Conservation (phyloP, 176 grass and related monocot species). For the Zoysia japonica region DNA sequence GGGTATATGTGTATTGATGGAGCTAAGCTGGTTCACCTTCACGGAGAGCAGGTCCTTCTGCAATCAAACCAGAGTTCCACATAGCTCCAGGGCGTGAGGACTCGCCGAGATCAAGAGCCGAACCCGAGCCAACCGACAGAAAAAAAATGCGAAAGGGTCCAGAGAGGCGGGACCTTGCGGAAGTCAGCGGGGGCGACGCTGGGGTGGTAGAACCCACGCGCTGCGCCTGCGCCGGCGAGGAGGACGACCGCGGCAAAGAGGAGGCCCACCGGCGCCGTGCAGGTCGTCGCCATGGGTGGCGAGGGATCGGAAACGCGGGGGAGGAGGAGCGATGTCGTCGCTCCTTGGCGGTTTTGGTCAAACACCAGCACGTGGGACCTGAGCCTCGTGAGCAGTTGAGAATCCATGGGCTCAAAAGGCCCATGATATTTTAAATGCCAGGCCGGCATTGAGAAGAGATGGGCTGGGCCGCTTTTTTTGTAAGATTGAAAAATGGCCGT, state of each 20-base stretch:
- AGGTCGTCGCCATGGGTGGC: conserved; percentile 33
- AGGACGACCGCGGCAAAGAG: not conserved
- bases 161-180: conserved; percentile 48
- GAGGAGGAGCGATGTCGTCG: conserved; percentile 1
- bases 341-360: not conserved
- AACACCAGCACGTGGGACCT: conserved; percentile 33
- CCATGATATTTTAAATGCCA: not conserved
- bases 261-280: not conserved
- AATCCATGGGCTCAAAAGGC: not conserved
- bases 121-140: not conserved
- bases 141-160: not conserved
- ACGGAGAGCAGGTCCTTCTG: conserved; percentile 71
- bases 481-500: not conserved
- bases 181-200: conserved; percentile 78
- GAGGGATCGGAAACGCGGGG: not conserved
- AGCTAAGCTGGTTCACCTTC: conserved; percentile 90
- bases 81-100: not conserved
- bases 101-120: not conserved
- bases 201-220: conserved; percentile 65
- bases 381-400: not conserved
- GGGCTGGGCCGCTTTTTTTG: not conserved
- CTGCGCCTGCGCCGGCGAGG: conserved; percentile 3
- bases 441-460: not conserved
- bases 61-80: not conserved
- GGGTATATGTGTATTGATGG: conserved; percentile 78